These are phyloP conservation scores for maize (Zea mays) DNA, from an alignment of 176 grass and related monocot species.

Conservation along the genomic window Zm-B73-REFERENCE-NAM-5.0 NC_050098.1:178217001-178217500, in stretches of 20 bases:
- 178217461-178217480: constrained; percentile 68
- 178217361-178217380: constrained; percentile 20
- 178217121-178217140: constrained; percentile 2
- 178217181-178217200: not conserved
- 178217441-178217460: constrained; percentile 58
- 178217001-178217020: not conserved
- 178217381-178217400: constrained; percentile 34
- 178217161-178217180: constrained; percentile 26
- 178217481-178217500: constrained; percentile 53
- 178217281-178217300: not conserved
- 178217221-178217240: not conserved
- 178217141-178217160: not conserved
- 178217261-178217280: not conserved
- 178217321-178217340: constrained; percentile 38
- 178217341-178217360: constrained; percentile 26
- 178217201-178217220: not conserved
- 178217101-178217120: not conserved
- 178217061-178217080: not conserved
- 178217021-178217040: not conserved
- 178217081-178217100: no score
- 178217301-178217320: constrained; percentile 15
- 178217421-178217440: not conserved
- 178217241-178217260: no score
- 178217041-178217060: not conserved
- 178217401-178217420: not conserved